Conservation (phyloP, 768 basidiomycete species). For the Boletus insuetus region DNA sequence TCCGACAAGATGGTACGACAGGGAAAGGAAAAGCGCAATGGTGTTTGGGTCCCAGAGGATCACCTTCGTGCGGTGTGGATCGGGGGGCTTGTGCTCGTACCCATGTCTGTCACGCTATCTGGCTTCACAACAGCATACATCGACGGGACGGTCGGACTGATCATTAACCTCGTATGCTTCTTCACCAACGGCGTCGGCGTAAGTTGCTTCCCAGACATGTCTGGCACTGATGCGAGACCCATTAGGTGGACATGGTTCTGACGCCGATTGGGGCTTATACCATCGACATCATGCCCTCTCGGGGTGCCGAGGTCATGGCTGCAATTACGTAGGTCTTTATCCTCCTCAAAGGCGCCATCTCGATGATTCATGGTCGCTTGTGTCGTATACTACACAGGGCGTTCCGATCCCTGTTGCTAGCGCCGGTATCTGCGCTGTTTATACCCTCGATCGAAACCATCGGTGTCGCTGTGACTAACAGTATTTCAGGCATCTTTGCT, state of each 20-base stretch:
- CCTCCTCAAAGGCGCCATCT: background rate
- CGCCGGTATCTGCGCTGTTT: constrained; percentile 13
- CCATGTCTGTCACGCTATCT: constrained; percentile 46
- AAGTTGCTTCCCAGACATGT: constrained; percentile 13
- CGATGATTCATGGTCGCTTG: background rate
- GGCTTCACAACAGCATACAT: constrained; percentile 55
- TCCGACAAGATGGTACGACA: constrained; percentile 53
- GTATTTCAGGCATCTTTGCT: constrained; percentile 42
- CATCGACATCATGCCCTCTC: constrained; percentile 57
- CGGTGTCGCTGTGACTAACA: constrained; percentile 51
- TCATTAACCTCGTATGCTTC: constrained; percentile 50
- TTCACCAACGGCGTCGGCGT: constrained; percentile 68
- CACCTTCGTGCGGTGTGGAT: constrained; percentile 52
- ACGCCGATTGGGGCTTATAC: constrained; percentile 54
- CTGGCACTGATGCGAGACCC: background rate
- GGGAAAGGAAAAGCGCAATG: constrained; percentile 49
- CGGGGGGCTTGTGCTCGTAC: constrained; percentile 49
- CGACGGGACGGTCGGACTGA: constrained; percentile 47
- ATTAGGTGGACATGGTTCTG: constrained; percentile 54
- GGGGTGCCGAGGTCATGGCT: constrained; percentile 62
- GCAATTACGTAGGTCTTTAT: constrained; percentile 45
- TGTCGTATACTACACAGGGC: constrained; percentile 6
- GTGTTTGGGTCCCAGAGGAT: constrained; percentile 67
- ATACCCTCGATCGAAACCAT: constrained; percentile 47
- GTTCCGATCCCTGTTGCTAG: constrained; percentile 22